A percentile compares a stretch with the other conserved stretches of the same genome.
phyloP scores from a whole-genome alignment of 2,329 filamentous ascomycete genomes.

The Diaporthe citrichinensis region DNA sequence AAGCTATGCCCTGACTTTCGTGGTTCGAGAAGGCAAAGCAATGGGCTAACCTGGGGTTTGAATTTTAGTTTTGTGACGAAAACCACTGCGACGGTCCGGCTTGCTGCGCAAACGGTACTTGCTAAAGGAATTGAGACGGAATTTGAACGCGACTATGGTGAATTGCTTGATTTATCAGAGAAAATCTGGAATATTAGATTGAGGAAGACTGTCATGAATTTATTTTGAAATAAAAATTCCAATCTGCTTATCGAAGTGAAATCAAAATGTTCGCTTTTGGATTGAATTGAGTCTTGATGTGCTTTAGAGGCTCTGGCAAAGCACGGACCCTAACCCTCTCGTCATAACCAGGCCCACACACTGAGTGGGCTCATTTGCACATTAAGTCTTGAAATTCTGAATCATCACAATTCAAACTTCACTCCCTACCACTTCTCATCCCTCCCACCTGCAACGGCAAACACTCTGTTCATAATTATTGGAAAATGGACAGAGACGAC shows the following conservation, averaged over 20 bases:
- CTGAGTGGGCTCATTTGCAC: slow-evolving; percentile 4
- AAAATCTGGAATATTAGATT: fast-evolving
- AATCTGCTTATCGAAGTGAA: background rate
- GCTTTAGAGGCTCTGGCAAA: background rate
- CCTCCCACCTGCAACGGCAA: background rate
- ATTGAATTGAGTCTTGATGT: background rate
- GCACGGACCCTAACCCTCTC: background rate
- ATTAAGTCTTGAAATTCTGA: slow-evolving; percentile 11
- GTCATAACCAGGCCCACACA: background rate
- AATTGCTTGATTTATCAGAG: background rate
- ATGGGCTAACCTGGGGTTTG: background rate
- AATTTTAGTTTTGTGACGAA: slow-evolving; percentile 6
- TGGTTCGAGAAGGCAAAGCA: too few species aligned
- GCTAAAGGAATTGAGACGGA: background rate
- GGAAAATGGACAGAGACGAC: background rate
- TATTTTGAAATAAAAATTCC: too few species aligned
- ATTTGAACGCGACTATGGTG: background rate
- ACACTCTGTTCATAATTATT: background rate
- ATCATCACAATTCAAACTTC: slow-evolving; percentile 3
- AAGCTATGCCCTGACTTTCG: background rate
- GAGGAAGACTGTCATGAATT: background rate
- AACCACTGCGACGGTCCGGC: slow-evolving; percentile 16
- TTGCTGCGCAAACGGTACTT: slow-evolving; percentile 28
- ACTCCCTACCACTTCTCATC: background rate
- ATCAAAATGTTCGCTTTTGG: background rate